phyloP scores from a whole-genome alignment of 2,329 filamentous ascomycete species.

The Penicillium griseofulvum region DNA sequence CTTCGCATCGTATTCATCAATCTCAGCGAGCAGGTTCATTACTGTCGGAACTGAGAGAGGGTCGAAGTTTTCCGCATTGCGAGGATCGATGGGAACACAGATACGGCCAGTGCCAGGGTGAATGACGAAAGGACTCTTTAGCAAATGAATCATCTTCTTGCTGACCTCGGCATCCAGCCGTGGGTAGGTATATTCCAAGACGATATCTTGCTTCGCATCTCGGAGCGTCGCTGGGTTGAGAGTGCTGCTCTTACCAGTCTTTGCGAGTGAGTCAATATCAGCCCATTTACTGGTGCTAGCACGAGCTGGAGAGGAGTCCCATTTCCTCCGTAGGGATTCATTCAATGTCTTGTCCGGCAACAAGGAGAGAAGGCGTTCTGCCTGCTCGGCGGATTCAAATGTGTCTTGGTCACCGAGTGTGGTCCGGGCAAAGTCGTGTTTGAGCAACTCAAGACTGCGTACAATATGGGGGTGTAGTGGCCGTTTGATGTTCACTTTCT shows the following conservation, averaged over 20 bases:
- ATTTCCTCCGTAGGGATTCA: constrained; percentile 80
- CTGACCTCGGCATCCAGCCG: constrained; percentile 95
- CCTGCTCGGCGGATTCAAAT: constrained; percentile 68
- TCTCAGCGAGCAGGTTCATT: constrained; percentile 74
- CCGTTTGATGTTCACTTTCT: constrained; percentile 78
- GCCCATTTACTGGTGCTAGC: constrained; percentile 82
- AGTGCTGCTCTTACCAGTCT: constrained; percentile 67
- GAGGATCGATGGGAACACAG: constrained; percentile 88
- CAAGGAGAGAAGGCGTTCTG: constrained; percentile 75
- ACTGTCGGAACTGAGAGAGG: constrained; percentile 88
- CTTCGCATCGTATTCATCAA: constrained; percentile 70
- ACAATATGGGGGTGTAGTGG: constrained; percentile 87
- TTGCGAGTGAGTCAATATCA: constrained; percentile 84
- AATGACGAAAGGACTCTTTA: constrained; percentile 95
- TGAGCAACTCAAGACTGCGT: constrained; percentile 81
- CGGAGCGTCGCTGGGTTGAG: constrained; percentile 72
- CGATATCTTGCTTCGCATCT: constrained; percentile 92
- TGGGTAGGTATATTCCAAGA: constrained; percentile 96
- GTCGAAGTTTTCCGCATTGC: constrained; percentile 75
- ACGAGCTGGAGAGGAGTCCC: constrained; percentile 78
- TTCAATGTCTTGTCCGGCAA: constrained; percentile 77
- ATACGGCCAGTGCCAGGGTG: constrained; percentile 92
- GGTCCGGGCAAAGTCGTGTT: constrained; percentile 77
- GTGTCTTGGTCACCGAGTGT: constrained; percentile 84
- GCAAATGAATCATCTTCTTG: constrained; percentile 96